Percentiles rank a stretch among this genome's conserved stretches.
These are phyloP conservation scores for Fusarium praegraminearum DNA, from an alignment of 2,329 filamentous ascomycete genomes.

Conservation along the genomic window DNA sequence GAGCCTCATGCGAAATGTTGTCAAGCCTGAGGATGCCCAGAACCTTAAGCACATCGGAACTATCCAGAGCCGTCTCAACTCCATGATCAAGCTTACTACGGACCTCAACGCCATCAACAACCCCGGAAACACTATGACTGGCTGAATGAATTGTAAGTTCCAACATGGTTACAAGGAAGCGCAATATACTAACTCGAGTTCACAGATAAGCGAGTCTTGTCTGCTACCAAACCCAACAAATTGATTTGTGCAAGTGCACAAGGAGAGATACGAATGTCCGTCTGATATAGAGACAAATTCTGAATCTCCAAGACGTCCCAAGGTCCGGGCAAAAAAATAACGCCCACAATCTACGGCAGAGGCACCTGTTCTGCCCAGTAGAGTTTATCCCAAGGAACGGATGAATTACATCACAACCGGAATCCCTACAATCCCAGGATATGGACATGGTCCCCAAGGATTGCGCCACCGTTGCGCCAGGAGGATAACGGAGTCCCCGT, in stretches of 20 bases:
- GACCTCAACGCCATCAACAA: constrained; percentile 46
- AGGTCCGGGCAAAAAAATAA: constrained; percentile 23
- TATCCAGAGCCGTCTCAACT: constrained; percentile 62
- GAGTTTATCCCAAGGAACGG: constrained; percentile 32
- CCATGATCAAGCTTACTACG: constrained; percentile 65
- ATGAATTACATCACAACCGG: constrained; percentile 36
- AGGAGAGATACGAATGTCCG: constrained; percentile 34
- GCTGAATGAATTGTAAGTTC: constrained; percentile 49
- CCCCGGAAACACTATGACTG: constrained; percentile 44
- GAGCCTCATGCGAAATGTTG: constrained; percentile 64
- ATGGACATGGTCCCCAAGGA: constrained; percentile 36
- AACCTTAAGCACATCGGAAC: constrained; percentile 66
- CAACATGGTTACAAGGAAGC: no score
- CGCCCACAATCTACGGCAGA: constrained; percentile 40
- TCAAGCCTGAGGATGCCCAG: constrained; percentile 64
- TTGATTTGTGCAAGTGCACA: constrained; percentile 45
- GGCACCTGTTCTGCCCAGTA: constrained; percentile 34
- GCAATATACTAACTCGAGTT: constrained; percentile 17
- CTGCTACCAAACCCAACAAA: constrained; percentile 43
- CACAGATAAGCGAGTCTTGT: constrained; percentile 37
- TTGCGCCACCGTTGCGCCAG: constrained; percentile 27
- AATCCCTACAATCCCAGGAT: constrained; percentile 33
- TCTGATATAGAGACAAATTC: constrained; percentile 43
- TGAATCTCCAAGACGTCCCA: constrained; percentile 39
- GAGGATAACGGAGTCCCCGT: constrained; percentile 31